phyloP scores from a whole-genome alignment of 768 basidiomycete species.

The Russula abietina region DNA sequence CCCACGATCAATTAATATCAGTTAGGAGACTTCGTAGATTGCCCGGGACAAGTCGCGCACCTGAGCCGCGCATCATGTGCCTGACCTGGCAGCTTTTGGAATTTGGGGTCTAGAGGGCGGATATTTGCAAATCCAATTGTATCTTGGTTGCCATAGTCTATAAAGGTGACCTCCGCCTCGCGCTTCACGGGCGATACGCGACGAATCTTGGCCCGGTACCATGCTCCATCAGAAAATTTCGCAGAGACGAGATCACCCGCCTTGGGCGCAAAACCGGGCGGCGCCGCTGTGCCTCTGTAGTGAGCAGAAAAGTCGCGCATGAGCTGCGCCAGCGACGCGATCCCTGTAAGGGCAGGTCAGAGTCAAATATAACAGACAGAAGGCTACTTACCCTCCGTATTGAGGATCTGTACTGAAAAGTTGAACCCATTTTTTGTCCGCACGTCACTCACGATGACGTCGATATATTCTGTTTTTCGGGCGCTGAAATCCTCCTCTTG shows the following conservation, averaged over 20 bases:
- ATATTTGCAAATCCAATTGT: constrained; percentile 75
- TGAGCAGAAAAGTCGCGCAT: constrained; percentile 91
- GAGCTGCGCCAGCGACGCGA: constrained; percentile 84
- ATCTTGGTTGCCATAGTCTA: constrained; percentile 94
- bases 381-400: constrained; percentile 65
- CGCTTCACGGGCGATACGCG: constrained; percentile 82
- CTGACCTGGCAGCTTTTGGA: constrained; percentile 86
- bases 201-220: constrained; percentile 94
- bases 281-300: constrained; percentile 59
- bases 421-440: constrained; percentile 64
- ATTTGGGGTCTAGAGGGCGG: constrained; percentile 83
- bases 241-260: constrained; percentile 90
- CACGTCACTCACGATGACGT: constrained; percentile 88
- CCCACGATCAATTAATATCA: background rate
- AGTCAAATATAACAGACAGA: background rate
- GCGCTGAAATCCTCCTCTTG: constrained; percentile 44
- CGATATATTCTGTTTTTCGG: constrained; percentile 80
- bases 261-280: constrained; percentile 71
- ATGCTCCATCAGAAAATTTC: constrained; percentile 88
- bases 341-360: constrained; percentile 47
- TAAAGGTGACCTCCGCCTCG: constrained; percentile 92
- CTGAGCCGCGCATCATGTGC: constrained; percentile 92
- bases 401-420: constrained; percentile 92
- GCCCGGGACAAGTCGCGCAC: constrained; percentile 34
- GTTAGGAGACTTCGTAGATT: too few relatives aligned